These are phyloP conservation scores for Suillus bovinus DNA, from an alignment of 768 basidiomycete species.

Conservation along the genomic window DNA sequence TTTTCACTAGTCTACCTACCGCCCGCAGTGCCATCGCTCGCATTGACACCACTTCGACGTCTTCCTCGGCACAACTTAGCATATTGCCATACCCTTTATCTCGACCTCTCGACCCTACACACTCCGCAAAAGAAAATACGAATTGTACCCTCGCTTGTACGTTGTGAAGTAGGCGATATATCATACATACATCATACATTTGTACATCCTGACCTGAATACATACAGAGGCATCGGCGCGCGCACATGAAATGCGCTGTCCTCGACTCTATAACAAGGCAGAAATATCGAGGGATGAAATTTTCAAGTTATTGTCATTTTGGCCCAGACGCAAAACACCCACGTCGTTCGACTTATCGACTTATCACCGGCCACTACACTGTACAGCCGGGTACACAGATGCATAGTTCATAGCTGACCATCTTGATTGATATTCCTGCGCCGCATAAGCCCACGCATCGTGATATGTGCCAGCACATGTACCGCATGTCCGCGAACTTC, in stretches of 20 bases:
- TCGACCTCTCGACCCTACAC: neutral
- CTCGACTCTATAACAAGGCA: neutral
- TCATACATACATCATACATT: slow-evolving; percentile 4
- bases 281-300: neutral
- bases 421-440: neutral
- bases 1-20: neutral
- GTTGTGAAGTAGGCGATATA: slow-evolving; percentile 6
- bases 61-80: neutral
- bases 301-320: no score
- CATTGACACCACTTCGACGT: neutral
- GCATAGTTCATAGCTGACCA: no score
- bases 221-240: neutral
- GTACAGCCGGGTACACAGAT: neutral
- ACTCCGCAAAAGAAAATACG: neutral
- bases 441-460: slow-evolving; percentile 2
- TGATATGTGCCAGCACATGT: neutral
- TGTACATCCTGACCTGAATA: slow-evolving; percentile 1
- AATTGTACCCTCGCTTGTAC: slow-evolving; percentile 6
- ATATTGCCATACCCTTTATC: neutral
- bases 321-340: neutral
- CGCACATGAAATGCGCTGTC: slow-evolving; percentile 2
- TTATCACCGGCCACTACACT: no score
- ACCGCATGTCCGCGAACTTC: neutral
- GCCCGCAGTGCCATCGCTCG: neutral
- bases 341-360: no score